phyloP scores from a whole-genome alignment of 768 basidiomycete species.

The Amanita subjunquillea region DNA sequence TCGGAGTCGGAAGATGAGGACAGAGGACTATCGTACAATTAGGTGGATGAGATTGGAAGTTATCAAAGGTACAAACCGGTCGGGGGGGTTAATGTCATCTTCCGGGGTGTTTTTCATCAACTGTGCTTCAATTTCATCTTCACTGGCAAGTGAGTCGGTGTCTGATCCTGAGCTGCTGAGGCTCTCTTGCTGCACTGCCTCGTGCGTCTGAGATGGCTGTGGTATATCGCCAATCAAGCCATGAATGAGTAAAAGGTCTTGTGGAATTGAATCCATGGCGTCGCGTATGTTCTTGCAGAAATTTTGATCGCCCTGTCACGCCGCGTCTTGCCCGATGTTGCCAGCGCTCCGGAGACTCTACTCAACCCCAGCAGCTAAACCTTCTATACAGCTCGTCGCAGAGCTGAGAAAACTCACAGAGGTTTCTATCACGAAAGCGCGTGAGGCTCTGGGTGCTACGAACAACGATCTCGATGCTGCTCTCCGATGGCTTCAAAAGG shows the following conservation, averaged over 20 bases:
- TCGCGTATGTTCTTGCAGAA: constrained; percentile 2
- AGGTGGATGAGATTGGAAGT: constrained; percentile 5
- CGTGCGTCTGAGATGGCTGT: constrained; percentile 8
- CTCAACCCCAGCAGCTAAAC: constrained; percentile 42
- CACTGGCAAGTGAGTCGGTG: constrained; percentile 41
- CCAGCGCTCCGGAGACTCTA: constrained; percentile 25
- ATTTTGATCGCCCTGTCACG: constrained; percentile 8
- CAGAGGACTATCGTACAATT: constrained; percentile 11
- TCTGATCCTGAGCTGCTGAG: constrained; percentile 30
- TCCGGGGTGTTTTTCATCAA: constrained; percentile 22
- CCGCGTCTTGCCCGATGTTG: not conserved
- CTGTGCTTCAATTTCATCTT: constrained; percentile 65
- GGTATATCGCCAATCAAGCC: constrained; percentile 37
- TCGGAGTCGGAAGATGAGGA: constrained; percentile 29
- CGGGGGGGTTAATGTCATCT: constrained; percentile 25
- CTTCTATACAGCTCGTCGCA: constrained; percentile 70
- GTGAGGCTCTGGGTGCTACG: constrained; percentile 70
- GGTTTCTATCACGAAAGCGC: constrained; percentile 81
- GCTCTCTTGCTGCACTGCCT: constrained; percentile 24
- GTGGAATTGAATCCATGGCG: constrained; percentile 40
- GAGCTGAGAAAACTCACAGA: constrained; percentile 75
- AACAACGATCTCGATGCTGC: constrained; percentile 69
- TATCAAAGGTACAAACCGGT: constrained; percentile 12
- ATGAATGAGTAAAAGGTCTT: constrained; percentile 68
- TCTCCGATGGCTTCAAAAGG: constrained; percentile 71